Base-by-base conservation (phyloP, 805 yeast genomes). In the Pichia eremophila region DNA sequence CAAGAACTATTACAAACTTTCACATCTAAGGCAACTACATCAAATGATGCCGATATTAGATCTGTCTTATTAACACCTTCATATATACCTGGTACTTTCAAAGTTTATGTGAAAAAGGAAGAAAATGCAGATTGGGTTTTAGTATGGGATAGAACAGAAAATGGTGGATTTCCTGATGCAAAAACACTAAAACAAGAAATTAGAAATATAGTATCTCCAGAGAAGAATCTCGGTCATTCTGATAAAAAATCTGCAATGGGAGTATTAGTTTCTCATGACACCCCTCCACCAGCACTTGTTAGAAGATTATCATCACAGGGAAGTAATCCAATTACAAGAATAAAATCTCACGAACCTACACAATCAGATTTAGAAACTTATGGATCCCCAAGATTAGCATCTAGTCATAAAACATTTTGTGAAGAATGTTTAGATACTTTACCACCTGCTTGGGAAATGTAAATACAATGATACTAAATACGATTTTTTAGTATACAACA, bases 1-100 rank as follows among this genome's bases (percentile, higher is more conserved):
- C 95, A 85, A 60, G 96, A 88, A 63, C 67, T 89, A 1, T 65
- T 88, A n/a, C 87, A 84, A 57, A 89, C 96, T 0, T 89, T 87
- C 62, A 54, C 62, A 8, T 53, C 63, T 8, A 57, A 57, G 41
- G 58, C 54, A 8, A 49, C 52, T 11, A 51, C 37, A 18, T 37
- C 31, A 3, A 62, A 65, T 5, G 68, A 69, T 22, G 57, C 79
- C 8, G 43, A 54, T 0, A 50, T 66, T 17, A 80, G 79, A 15
- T 83, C 81, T 47, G 75, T 81, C 2, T 65, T 79, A 0, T 59
- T 75, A 60, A 63, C 65, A 41, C 72, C 87, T 58, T 59, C 71
- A 46, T 45, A 63, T 53, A 58, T 65, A 47, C 58, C 72, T 38
- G 95, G 79, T 11, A 77, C 78, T 7, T 88, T 88, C 59, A 70